A percentile compares a stretch with the other conserved stretches of the same genome.
Evolutionary conservation across 371 early-diverging fungal genomes (phyloP).

Genomic region (Funneliformis caledonium): DNA sequence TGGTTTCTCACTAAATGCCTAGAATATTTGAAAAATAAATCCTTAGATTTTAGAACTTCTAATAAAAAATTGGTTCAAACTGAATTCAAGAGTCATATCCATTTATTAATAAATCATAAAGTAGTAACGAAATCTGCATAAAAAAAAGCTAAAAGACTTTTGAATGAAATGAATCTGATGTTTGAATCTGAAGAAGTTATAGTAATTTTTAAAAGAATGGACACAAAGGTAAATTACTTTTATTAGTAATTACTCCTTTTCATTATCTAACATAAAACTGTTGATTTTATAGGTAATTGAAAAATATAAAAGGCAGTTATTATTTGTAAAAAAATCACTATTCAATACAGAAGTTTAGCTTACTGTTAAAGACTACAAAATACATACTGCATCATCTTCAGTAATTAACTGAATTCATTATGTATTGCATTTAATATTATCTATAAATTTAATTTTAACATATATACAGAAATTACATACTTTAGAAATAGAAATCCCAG

Average conservation of each 20-base stretch:
- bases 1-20: not conserved
- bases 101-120: conserved; percentile 10
- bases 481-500: not conserved
- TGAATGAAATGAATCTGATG: not conserved
- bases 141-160: conserved; percentile 8
- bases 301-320: conserved; percentile 15
- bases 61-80: not conserved
- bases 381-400: conserved; percentile 1
- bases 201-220: conserved; percentile 10
- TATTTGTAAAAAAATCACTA: conserved; percentile 16
- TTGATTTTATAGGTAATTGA: conserved; percentile 22
- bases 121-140: conserved; percentile 17
- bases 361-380: conserved; percentile 12
- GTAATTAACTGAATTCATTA: conserved; percentile 19
- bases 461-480: conserved; percentile 1
- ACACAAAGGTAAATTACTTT: conserved; percentile 18
- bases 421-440: too few species aligned
- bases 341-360: conserved; percentile 23
- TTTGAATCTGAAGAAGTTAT: not conserved
- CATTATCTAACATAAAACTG: conserved; percentile 8
- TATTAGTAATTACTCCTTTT: conserved; percentile 7
- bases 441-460: not conserved
- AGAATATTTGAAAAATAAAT: conserved; percentile 24
- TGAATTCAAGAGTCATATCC: conserved; percentile 15
- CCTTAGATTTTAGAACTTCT: not conserved